Percentiles rank a stretch among this genome's conserved stretches.
These are phyloP conservation scores for Russula abietina DNA, from an alignment of 768 basidiomycete species.

Conservation along the genomic window DNA sequence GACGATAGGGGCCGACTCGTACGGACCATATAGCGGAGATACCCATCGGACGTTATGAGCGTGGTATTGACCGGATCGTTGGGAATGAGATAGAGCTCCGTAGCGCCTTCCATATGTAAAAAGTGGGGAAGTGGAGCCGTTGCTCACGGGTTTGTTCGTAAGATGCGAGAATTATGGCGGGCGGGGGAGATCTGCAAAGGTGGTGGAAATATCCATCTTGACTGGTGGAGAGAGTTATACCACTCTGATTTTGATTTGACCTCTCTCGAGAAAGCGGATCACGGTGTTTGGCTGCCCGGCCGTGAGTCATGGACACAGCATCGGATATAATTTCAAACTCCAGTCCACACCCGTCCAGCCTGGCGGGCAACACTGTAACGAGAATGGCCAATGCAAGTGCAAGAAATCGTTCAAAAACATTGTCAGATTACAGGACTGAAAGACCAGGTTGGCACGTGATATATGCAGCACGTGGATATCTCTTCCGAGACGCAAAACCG, in stretches of 20 bases:
- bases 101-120: slow-evolving; percentile 22
- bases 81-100: slow-evolving; percentile 50
- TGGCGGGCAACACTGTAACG: no score
- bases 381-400: background rate
- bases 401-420: no score
- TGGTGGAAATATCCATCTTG: slow-evolving; percentile 5
- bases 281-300: no score
- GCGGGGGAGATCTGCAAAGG: slow-evolving; percentile 8
- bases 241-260: slow-evolving; percentile 12
- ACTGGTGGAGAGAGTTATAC: slow-evolving; percentile 4
- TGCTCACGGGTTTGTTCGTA: slow-evolving; percentile 1
- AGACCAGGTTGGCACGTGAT: background rate
- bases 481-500: no score
- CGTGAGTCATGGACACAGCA: background rate
- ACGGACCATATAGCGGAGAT: slow-evolving; percentile 43
- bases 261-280: background rate
- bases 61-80: slow-evolving; percentile 46
- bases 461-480: no score
- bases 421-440: no score
- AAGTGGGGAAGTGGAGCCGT: slow-evolving; percentile 14
- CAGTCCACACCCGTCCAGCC: background rate
- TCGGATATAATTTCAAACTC: background rate
- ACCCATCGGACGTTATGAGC: slow-evolving; percentile 46
- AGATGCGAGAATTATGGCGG: background rate
- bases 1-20: slow-evolving; percentile 34